These are phyloP conservation scores for Fagopyrum esculentum DNA, from an alignment of 148 eudicot genomes.

Conservation along the genomic window DNA sequence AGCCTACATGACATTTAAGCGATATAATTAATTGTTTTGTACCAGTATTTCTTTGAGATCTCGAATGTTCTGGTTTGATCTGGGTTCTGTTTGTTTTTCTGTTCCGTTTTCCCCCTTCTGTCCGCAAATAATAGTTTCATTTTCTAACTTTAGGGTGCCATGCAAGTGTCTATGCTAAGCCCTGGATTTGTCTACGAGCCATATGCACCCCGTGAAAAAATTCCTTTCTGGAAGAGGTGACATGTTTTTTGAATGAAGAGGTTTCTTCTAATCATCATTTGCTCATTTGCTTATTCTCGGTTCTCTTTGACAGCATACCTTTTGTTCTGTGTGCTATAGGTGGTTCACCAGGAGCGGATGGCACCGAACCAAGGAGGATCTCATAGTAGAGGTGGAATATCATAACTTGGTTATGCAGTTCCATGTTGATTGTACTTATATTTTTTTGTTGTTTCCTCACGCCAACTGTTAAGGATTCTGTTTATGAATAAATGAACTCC, in stretches of 20 bases:
- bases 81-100: background rate
- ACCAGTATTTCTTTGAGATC: background rate
- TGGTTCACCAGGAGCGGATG: slow-evolving; percentile 90
- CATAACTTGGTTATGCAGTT: background rate
- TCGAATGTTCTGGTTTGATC: background rate
- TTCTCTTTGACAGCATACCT: background rate
- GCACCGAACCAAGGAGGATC: slow-evolving; percentile 87
- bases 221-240: slow-evolving; percentile 76
- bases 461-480: background rate
- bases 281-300: background rate
- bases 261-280: background rate
- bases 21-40: background rate
- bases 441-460: background rate
- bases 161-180: slow-evolving; percentile 68
- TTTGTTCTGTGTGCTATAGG: slow-evolving; percentile 26
- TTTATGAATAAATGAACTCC: background rate
- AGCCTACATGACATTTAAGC: background rate
- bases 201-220: slow-evolving; percentile 64
- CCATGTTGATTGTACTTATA: background rate
- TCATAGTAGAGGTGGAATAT: slow-evolving; percentile 64
- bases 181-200: slow-evolving; percentile 93
- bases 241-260: slow-evolving; percentile 9
- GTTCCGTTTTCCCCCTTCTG: background rate
- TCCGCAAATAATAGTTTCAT: slow-evolving; percentile 3
- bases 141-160: slow-evolving; percentile 51